phyloP scores from a whole-genome alignment of 2,329 filamentous ascomycete genomes.

The Botrytis squamosa region DNA sequence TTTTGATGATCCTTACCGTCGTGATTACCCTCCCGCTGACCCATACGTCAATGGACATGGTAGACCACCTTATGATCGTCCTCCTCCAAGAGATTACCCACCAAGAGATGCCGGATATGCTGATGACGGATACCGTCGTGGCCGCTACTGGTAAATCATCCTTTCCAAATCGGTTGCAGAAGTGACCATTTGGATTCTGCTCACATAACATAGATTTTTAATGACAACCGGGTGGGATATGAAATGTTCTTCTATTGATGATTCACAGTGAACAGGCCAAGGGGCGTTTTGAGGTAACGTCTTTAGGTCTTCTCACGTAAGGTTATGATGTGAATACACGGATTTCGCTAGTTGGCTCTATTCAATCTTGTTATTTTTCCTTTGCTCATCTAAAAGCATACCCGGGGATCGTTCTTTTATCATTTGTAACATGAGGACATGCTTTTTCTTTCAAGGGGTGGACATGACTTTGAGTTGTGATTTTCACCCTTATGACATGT shows the following conservation, averaged over 20 bases:
- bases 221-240: slow-evolving; percentile 22
- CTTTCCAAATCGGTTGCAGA: slow-evolving; percentile 16
- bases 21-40: slow-evolving; percentile 58
- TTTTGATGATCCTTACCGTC: slow-evolving; percentile 76
- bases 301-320: slow-evolving; percentile 13
- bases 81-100: slow-evolving; percentile 39
- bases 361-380: slow-evolving; percentile 20
- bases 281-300: slow-evolving; percentile 22
- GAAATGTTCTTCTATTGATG: slow-evolving; percentile 22
- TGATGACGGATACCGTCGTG: slow-evolving; percentile 37
- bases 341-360: slow-evolving; percentile 18
- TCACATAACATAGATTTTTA: slow-evolving; percentile 26
- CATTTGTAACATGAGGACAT: slow-evolving; percentile 14
- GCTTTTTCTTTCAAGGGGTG: background rate
- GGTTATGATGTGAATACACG: slow-evolving; percentile 23
- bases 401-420: slow-evolving; percentile 11
- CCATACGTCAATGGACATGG: slow-evolving; percentile 57
- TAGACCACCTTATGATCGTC: slow-evolving; percentile 51
- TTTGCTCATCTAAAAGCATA: slow-evolving; percentile 19
- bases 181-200: slow-evolving; percentile 19
- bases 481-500: slow-evolving; percentile 11
- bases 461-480: slow-evolving; percentile 5
- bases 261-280: slow-evolving; percentile 20
- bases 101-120: slow-evolving; percentile 36
- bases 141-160: slow-evolving; percentile 38